A percentile compares a stretch with the other conserved stretches of the same genome.
These are phyloP conservation scores for Colletotrichum sp. DNA, from an alignment of 2,329 filamentous ascomycete genomes.

Conservation along the genomic window DNA sequence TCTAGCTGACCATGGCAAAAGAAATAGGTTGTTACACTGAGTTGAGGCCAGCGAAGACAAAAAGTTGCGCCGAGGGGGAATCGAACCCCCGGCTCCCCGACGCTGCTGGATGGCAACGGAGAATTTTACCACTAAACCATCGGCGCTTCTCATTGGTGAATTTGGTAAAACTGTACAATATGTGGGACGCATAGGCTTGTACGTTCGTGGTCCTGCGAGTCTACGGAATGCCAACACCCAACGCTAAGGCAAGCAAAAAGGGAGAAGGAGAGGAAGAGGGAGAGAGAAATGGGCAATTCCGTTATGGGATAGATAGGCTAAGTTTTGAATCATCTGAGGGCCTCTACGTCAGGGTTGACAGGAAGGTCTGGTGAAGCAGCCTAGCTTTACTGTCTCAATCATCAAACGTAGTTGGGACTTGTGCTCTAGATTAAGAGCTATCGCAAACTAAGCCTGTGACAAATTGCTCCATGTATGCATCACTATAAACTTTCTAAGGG, in stretches of 20 bases:
- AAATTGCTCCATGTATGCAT: background rate
- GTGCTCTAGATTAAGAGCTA: background rate
- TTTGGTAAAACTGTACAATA: rapidly evolving
- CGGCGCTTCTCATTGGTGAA: background rate
- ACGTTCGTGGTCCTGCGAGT: background rate
- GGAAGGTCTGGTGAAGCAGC: background rate
- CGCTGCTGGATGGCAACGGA: slow-evolving; percentile 1
- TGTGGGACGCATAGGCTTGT: too few species aligned
- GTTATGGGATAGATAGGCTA: background rate
- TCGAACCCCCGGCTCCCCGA: slow-evolving; percentile 5
- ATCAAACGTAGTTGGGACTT: background rate
- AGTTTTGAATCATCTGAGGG: background rate
- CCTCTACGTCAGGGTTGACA: background rate
- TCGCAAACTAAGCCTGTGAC: background rate
- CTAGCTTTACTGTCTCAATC: background rate
- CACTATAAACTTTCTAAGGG: background rate
- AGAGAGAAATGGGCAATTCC: too few species aligned
- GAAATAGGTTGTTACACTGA: background rate
- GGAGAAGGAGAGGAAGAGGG: background rate
- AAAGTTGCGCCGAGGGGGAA: background rate
- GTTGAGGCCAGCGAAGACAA: background rate
- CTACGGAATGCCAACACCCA: background rate
- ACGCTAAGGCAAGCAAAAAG: background rate
- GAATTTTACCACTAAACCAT: slow-evolving; percentile 9
- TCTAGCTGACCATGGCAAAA: background rate